phyloP scores from a whole-genome alignment of 2,329 filamentous ascomycete genomes.

The Nigrograna mackinnonii region DNA sequence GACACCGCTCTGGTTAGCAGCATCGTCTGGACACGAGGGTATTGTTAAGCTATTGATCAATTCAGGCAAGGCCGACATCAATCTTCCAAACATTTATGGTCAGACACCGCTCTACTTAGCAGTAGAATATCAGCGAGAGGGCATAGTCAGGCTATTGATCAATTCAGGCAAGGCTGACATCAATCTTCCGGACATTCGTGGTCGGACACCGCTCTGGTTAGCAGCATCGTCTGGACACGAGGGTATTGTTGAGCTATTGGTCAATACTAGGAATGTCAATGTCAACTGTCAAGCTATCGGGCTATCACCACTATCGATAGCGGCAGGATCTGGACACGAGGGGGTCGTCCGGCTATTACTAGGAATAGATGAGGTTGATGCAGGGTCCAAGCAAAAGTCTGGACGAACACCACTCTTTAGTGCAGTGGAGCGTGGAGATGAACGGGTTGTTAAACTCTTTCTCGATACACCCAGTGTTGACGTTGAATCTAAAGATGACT shows the following conservation, averaged over 20 bases:
- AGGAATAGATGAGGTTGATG: background rate
- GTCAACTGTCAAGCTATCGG: background rate
- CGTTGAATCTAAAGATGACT: slow-evolving; percentile 1
- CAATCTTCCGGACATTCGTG: too few species aligned
- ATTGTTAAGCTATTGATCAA: slow-evolving; percentile 2
- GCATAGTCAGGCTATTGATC: slow-evolving; percentile 2
- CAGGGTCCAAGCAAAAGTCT: background rate
- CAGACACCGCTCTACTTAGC: slow-evolving; percentile 2
- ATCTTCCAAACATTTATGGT: background rate
- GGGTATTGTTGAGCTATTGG: background rate
- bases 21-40: background rate
- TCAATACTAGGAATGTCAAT: background rate
- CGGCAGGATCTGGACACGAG: background rate
- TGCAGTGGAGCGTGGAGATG: background rate
- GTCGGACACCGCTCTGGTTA: background rate
- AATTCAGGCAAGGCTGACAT: background rate
- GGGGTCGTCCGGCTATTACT: background rate
- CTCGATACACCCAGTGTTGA: slow-evolving; percentile 1
- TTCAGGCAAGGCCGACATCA: background rate
- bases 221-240: background rate
- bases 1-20: background rate
- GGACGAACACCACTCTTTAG: background rate
- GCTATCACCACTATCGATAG: background rate
- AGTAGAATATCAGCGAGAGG: background rate
- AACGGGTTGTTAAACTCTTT: background rate